phyloP scores from a whole-genome alignment of 2,329 filamentous ascomycete genomes.

The Paecilomyces dactylethromorphus region DNA sequence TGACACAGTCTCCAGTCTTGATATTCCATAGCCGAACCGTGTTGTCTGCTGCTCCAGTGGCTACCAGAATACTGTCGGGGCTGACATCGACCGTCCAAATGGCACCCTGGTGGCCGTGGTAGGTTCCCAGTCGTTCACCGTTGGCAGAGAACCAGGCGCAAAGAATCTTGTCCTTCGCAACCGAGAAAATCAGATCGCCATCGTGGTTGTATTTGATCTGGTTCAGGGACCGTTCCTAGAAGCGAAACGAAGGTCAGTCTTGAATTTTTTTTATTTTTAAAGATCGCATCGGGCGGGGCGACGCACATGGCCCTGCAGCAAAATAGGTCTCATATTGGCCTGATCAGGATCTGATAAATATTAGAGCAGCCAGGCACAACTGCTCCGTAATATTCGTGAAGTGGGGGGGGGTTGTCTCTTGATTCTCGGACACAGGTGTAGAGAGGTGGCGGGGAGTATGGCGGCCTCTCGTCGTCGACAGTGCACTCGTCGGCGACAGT shows the following conservation, averaged over 20 bases:
- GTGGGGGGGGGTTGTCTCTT: constrained; percentile 11
- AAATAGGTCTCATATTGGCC: constrained; percentile 85
- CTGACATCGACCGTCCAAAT: constrained; percentile 98
- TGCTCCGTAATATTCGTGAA: constrained; percentile 15
- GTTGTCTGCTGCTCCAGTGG: constrained; percentile 95
- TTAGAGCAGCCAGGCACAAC: neutral
- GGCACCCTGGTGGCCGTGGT: constrained; percentile 93
- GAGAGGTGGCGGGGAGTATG: constrained; percentile 3
- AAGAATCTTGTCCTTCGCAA: constrained; percentile 91
- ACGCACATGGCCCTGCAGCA: constrained; percentile 83
- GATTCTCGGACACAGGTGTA: constrained; percentile 8
- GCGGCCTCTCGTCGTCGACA: constrained; percentile 20
- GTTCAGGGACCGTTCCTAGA: constrained; percentile 80
- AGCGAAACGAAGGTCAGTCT: constrained; percentile 7
- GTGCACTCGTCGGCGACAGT: constrained; percentile 16
- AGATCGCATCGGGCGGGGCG: constrained; percentile 4
- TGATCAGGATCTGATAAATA: constrained; percentile 8
- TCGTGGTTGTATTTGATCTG: constrained; percentile 95
- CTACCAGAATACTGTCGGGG: constrained; percentile 83
- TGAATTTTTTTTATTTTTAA: neutral
- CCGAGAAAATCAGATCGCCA: constrained; percentile 94
- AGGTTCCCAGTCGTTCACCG: constrained; percentile 93
- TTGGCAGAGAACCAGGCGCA: constrained; percentile 98
- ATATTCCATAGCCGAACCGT: constrained; percentile 97
- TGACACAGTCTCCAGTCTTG: constrained; percentile 83